Conservation (phyloP, 768 basidiomycete species). For the Boletus insuetus region DNA sequence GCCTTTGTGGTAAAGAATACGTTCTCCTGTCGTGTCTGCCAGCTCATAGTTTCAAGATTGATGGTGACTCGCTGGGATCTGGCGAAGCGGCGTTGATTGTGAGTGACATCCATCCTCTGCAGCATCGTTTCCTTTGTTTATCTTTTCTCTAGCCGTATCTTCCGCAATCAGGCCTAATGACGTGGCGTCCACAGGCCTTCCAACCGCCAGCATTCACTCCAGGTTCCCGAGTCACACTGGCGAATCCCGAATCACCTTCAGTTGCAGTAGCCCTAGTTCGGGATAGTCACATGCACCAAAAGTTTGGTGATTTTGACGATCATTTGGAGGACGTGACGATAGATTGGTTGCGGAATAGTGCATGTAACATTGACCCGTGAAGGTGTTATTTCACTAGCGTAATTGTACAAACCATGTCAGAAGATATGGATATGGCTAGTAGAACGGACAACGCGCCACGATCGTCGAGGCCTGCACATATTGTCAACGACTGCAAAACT, state of each 20-base stretch:
- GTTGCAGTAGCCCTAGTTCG: conserved; percentile 50
- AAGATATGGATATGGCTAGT: too few relatives aligned
- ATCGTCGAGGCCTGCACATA: too few relatives aligned
- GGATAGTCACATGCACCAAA: conserved; percentile 48
- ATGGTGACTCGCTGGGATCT: conserved; percentile 55
- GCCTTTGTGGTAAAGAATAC: conserved; percentile 61
- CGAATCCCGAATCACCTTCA: conserved; percentile 42
- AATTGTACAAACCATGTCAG: too few relatives aligned
- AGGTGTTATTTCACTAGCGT: neutral
- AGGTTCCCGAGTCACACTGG: conserved; percentile 47
- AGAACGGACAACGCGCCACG: too few relatives aligned
- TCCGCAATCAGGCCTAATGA: conserved; percentile 34
- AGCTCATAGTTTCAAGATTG: conserved; percentile 43
- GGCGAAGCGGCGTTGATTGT: conserved; percentile 58
- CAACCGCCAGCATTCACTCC: conserved; percentile 42
- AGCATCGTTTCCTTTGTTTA: neutral
- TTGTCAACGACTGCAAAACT: neutral
- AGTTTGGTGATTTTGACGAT: conserved; percentile 80
- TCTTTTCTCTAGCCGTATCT: conserved; percentile 47
- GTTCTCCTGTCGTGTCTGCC: neutral
- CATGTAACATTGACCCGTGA: conserved; percentile 28
- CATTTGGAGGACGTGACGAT: conserved; percentile 69
- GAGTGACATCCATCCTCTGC: conserved; percentile 25
- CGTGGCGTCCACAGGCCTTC: conserved; percentile 48
- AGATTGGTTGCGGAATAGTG: conserved; percentile 46